These are phyloP conservation scores for Kodamaea derodonti DNA, from an alignment of 1,139 yeast species.

Conservation along the genomic window DNA sequence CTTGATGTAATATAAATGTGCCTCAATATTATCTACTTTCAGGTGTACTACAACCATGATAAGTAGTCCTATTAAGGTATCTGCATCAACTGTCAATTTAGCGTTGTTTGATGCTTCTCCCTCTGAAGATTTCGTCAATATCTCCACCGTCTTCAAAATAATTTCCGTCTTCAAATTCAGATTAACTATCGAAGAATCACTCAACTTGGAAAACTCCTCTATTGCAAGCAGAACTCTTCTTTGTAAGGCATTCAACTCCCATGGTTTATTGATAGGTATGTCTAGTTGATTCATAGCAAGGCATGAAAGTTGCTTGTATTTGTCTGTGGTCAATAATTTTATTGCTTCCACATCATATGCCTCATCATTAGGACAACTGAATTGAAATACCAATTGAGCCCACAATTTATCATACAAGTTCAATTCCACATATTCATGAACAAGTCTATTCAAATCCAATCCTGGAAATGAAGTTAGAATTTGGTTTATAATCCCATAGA, in stretches of 20 bases:
- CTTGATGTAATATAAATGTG: slow-evolving; percentile 63
- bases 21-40: slow-evolving; percentile 52
- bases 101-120: slow-evolving; percentile 5
- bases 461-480: slow-evolving; percentile 36
- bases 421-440: slow-evolving; percentile 69
- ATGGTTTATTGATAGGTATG: slow-evolving; percentile 42
- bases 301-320: slow-evolving; percentile 42
- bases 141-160: slow-evolving; percentile 50
- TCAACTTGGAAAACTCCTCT: slow-evolving; percentile 48
- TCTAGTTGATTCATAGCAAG: slow-evolving; percentile 74
- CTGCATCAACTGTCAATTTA: slow-evolving; percentile 63
- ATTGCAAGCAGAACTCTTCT: slow-evolving; percentile 52
- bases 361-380: slow-evolving; percentile 29
- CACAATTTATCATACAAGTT: slow-evolving; percentile 65
- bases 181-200: slow-evolving; percentile 41
- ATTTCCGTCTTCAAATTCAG: slow-evolving; percentile 53
- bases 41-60: slow-evolving; percentile 70
- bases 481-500: slow-evolving; percentile 29
- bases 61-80: slow-evolving; percentile 68
- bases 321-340: slow-evolving; percentile 25
- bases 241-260: slow-evolving; percentile 43
- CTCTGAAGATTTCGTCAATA: slow-evolving; percentile 33
- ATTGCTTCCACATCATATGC: slow-evolving; percentile 28
- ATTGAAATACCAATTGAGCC: slow-evolving; percentile 45
- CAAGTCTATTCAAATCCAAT: slow-evolving; percentile 50